Evolutionary conservation across 345 rosid genomes (phyloP), one percentile per base, ranked within the genome.

Genomic region (Syzygium aqueum): DNA sequence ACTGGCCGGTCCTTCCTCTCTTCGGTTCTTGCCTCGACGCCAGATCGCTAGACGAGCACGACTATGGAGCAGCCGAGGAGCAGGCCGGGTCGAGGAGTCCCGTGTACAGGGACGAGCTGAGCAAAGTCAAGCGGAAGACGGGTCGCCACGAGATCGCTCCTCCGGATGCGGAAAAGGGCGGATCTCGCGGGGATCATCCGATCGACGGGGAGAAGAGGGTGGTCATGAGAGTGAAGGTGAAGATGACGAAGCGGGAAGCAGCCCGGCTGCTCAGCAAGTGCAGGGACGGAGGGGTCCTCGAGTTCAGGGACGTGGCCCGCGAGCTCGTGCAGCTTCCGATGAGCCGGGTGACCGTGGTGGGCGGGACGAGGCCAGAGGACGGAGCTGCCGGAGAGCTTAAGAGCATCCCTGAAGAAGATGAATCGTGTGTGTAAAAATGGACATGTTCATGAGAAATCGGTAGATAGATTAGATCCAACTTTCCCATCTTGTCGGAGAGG

Each of bases 241-340:
- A 51, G 94, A 94, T 95, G 98, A 94, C 96, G 14, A 93, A 90
- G 87, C 53, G 86, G 30, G 95, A 94, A 89, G 98, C 96, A 8
- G 88, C 89, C 51, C 91, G 93, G 8, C 59, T 94, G n/a, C 33
- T 94, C 53, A 78, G 91, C 0, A 94, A 91, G 88, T 91, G 96
- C 57, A 87, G 90, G 89, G 91, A 92, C 7, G 96, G 92, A 87
- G 93, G 93, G 51, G 78, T 91, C 84, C 92, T 94, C 78, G 91
- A 89, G 53, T 92, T 95, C 80, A 85, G 88, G 86, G 95, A 95
- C 53, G 91, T 91, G 1, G 93, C 94, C 3, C 59, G 85, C n/a
- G 93, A 92, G 88, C 90, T 95, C 6, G 90, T 85, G 5, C 85
- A 88, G 27, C 85, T 95, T 16, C 95, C 98, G 6, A 43, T 63